A percentile compares a stretch with the other conserved stretches of the same genome.
These are phyloP conservation scores for Lepidium africanum DNA, from an alignment of 345 rosid species.

Conservation along the genomic window DNA sequence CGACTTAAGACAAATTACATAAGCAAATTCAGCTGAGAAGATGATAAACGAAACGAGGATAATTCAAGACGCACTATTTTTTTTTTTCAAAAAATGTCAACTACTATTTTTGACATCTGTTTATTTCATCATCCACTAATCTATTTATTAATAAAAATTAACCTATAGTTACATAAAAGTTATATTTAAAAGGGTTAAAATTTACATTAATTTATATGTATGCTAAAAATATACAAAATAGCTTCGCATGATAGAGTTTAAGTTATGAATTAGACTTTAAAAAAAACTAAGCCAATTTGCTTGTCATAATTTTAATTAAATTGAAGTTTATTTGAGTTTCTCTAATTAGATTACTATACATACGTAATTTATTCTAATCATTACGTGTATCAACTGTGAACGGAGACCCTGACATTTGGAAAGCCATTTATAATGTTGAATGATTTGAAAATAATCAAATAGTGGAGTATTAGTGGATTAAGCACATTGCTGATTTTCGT, in stretches of 20 bases:
- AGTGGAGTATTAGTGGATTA: conserved; percentile 24
- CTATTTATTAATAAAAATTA: neutral
- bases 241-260: no score
- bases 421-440: neutral
- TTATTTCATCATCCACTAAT: conserved; percentile 20
- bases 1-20: neutral
- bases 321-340: neutral
- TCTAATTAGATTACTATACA: no score
- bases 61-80: conserved; percentile 33
- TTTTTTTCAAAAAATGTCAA: conserved; percentile 2
- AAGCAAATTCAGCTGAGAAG: neutral
- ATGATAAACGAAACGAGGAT: conserved; percentile 15
- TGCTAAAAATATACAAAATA: no score
- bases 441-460: conserved; percentile 18
- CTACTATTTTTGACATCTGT: conserved; percentile 13
- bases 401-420: conserved; percentile 5
- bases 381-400: no score
- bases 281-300: no score
- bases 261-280: no score
- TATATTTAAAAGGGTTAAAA: no score
- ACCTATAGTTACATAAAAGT: no score
- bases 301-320: neutral
- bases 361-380: no score
- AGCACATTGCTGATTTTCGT: conserved; percentile 10
- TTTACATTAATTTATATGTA: no score